Base-by-base conservation (phyloP, 768 basidiomycete species). In the Asterophora lycoperdoides region DNA sequence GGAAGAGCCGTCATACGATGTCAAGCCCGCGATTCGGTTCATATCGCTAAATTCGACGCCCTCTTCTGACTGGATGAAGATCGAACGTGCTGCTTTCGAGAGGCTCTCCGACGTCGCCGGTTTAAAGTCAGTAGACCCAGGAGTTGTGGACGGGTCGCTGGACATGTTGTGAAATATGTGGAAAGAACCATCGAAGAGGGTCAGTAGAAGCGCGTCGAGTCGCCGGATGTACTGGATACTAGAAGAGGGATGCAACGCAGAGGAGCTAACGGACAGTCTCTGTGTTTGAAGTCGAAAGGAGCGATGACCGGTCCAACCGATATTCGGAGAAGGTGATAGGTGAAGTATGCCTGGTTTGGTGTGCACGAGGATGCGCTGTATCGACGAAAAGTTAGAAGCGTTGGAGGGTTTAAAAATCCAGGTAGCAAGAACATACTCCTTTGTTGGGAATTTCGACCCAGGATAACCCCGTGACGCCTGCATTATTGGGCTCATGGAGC, bases 161-260 rank as follows among this genome's bases (percentile, higher is more conserved):
- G 77, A 76, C 23, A 89, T 17, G 44, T 71, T 63, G 56, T 78
- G 73, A 46, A 89, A 61, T 41, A 75, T 75, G 58, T 86, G 81
- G 57, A 87, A 74, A 8, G 85, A 82, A 0, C 89, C 89, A 55
- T 92, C 89, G 32, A 76, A 73, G 14, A 90, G 70, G 4, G 80
- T 71, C 32, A 89, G 52, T 15, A 88, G 48, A 28, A 88, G 68
- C 1, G 66, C 53, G 58, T 90, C 88, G 28, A 66, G 65, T 14
- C 65, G 60, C 3, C 54, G 62, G 14, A 76, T 56, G 61, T 88
- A 86, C 13, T 71, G 61, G 28, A 88, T 61, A 0, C 89, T 88
- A 11, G 84, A 77, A 15, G 80, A 68, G 4, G 75, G 76, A 45
- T 78, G 73, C 32, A 87, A 70, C 8, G 76, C 63, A 0, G 86